Evolutionary conservation across 352 stramenopile genomes (phyloP), one percentile per base, ranked within the genome.

Genomic region (Phytophthora idaei): DNA sequence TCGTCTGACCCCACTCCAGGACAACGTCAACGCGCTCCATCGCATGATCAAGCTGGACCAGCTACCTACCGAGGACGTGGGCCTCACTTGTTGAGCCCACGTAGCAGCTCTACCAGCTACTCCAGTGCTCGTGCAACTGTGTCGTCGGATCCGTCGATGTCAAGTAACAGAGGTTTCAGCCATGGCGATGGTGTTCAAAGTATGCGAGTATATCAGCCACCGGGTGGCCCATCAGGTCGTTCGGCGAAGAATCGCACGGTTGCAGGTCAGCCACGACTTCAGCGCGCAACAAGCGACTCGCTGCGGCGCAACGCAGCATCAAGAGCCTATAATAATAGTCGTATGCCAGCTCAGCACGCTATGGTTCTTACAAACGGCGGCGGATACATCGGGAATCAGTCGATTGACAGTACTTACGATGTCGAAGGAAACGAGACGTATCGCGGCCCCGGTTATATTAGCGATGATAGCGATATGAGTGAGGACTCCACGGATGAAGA

Each of bases 371-470:
- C 50, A 8, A 62, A 48, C n/a, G 55, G 60, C 10, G 42, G 36
- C 28, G 56, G 25, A 42, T 67, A 61, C 36, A 44, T 45, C 4
- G 39, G 37, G 6, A 79, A 64, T 4, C 56, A 77, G 46, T 77
- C 72, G 9, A 57, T 79, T 5, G 72, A 79, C 57, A 76, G 64
- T 49, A 68, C 59, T 39, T 74, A 71, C 52, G 61, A 76, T 34
- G 61, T 71, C 27, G 57, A 71, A 12, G 60, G 39, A 28, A 63
- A 41, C 15, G 68, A 74, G n/a, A 66, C 63, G n/a, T 77, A 78
- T 50, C 67, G 74, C 12, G 67, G 67, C 0, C 55, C 56, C 5
- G 57, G 54, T 6, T 73, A 36, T 50, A 61, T 61, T 36, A 80
- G 52, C 25, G 65, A 83, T 41, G 59, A 60, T 3, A 73, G 57